Percentiles rank a stretch among this genome's conserved stretches.
Conservation (phyloP, 495 filamentous ascomycete genomes). For the Sporormia fimetaria region DNA sequence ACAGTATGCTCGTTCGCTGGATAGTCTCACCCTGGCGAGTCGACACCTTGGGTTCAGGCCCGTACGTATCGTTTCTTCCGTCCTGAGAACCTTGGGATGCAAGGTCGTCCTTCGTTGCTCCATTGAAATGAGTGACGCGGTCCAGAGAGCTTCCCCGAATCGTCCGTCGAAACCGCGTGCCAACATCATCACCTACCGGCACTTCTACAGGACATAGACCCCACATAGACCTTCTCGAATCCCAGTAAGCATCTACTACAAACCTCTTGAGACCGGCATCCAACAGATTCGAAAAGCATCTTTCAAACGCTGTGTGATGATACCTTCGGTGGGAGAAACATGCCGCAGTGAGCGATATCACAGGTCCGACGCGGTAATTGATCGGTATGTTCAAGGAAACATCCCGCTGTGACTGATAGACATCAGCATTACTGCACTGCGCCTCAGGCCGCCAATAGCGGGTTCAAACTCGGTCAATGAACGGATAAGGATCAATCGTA, state of each 20-base stretch:
- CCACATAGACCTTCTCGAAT: conserved; percentile 40
- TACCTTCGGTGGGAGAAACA: conserved; percentile 47
- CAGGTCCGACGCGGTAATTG: conserved; percentile 48
- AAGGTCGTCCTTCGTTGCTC: too few species aligned
- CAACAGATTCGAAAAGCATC: conserved; percentile 52
- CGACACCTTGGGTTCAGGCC: too few species aligned
- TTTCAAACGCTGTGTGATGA: conserved; percentile 36
- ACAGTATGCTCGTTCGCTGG: too few species aligned
- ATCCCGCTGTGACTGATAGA: conserved; percentile 47
- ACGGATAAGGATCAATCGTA: too few species aligned
- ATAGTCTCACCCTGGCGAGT: too few species aligned
- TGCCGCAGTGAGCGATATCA: conserved; percentile 43
- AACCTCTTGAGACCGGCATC: conserved; percentile 48
- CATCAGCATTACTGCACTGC: conserved; percentile 4
- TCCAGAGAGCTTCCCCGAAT: too few species aligned
- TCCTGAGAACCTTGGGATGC: too few species aligned
- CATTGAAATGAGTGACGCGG: too few species aligned
- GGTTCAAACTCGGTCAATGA: not conserved
- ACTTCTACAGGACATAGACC: conserved; percentile 47
- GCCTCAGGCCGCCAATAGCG: conserved; percentile 3
- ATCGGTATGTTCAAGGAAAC: conserved; percentile 47
- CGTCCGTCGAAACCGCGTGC: too few species aligned
- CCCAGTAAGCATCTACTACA: conserved; percentile 56
- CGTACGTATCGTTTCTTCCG: too few species aligned
- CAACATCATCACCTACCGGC: too few species aligned